Base-by-base conservation (phyloP, 23 red algal genomes). In the Agarophyton chilense region DNA sequence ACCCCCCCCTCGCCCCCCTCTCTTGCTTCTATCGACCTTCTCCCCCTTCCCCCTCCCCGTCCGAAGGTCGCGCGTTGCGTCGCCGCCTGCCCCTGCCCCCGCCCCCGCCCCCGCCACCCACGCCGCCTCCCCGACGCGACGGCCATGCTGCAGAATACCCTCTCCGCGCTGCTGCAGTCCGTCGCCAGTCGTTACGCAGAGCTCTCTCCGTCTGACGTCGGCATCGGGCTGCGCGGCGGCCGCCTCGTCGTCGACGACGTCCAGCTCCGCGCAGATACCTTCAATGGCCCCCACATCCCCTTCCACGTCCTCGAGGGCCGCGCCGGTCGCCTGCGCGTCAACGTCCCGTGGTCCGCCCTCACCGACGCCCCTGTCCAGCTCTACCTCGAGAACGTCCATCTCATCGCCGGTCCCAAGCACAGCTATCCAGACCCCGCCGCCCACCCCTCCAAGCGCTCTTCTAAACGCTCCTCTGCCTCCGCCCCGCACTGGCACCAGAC, bases 271-370 rank as follows among this genome's bases (percentile, higher is more conserved):
- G 78, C 81, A 13, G 92, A 88, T 26, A 81, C 77, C 2, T 76
- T 89, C 40, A 83, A 88, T 77, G 65, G 50, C 8, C 32, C 45
- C 21, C 42, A 54, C 31, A 5, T 87, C 34, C 91, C 81, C 0
- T 94, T 86, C 36, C 55, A 62, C 53, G 73, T 94, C 61, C 75
- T 50, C 0, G 62, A 88, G 74, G 92, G 76, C 9, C 92, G 92
- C 13, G 92, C 92, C 22, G 83, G 55, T 13, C 75, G 83, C 12
- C 84, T 95, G n/a, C 83, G 92, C 38, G 46, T 95, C 62, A 79
- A 89, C 52, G 92, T 95, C 29, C 92, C 92, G 28, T 95, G 92
- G 92, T 58, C 47, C 10, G 92, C 92, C 7, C 44, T 95, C 41
- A 81, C 83, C 0, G 31, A 38, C 64, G 57, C 70, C 39, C 53